These are phyloP conservation scores for Decorospora gaudefroyi DNA, from an alignment of 2,329 filamentous ascomycete species.

Conservation along the genomic window DNA sequence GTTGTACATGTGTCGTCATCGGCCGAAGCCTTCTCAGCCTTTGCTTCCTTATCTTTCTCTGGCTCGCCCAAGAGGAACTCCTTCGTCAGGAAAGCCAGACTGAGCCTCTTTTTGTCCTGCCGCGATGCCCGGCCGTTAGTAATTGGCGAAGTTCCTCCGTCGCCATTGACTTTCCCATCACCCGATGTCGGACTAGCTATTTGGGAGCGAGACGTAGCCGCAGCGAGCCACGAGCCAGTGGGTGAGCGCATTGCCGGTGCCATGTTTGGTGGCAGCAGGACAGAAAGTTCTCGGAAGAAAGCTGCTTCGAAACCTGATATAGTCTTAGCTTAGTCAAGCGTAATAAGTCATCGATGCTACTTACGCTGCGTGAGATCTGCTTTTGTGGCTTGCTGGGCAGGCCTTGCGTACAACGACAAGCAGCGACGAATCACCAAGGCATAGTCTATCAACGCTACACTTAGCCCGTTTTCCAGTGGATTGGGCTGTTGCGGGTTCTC, in stretches of 20 bases:
- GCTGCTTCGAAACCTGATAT: slow-evolving; percentile 52
- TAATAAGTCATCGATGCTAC: slow-evolving; percentile 42
- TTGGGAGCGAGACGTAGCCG: slow-evolving; percentile 35
- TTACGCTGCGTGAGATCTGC: slow-evolving; percentile 67
- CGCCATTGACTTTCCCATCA: slow-evolving; percentile 33
- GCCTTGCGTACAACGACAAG: slow-evolving; percentile 69
- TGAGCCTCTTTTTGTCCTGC: slow-evolving; percentile 49
- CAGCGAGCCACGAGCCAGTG: slow-evolving; percentile 41
- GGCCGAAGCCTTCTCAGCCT: slow-evolving; percentile 20
- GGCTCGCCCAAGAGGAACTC: slow-evolving; percentile 37
- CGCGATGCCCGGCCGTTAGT: slow-evolving; percentile 33
- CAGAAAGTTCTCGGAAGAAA: slow-evolving; percentile 51
- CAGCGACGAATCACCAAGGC: slow-evolving; percentile 85
- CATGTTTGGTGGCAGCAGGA: slow-evolving; percentile 45
- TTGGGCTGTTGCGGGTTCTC: slow-evolving; percentile 54
- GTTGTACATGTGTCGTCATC: slow-evolving; percentile 34
- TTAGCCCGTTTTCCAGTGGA: slow-evolving; percentile 75
- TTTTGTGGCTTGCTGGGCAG: slow-evolving; percentile 63
- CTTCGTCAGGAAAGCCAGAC: slow-evolving; percentile 47
- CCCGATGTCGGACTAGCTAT: slow-evolving; percentile 33
- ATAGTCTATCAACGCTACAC: slow-evolving; percentile 85
- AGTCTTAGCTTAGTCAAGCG: slow-evolving; percentile 28
- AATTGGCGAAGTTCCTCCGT: slow-evolving; percentile 26
- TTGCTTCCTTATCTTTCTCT: slow-evolving; percentile 21
- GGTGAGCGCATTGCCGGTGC: slow-evolving; percentile 40